These are phyloP conservation scores for Aspergillus sp. DNA, from an alignment of 2,329 filamentous ascomycete genomes.

Conservation along the genomic window DNA sequence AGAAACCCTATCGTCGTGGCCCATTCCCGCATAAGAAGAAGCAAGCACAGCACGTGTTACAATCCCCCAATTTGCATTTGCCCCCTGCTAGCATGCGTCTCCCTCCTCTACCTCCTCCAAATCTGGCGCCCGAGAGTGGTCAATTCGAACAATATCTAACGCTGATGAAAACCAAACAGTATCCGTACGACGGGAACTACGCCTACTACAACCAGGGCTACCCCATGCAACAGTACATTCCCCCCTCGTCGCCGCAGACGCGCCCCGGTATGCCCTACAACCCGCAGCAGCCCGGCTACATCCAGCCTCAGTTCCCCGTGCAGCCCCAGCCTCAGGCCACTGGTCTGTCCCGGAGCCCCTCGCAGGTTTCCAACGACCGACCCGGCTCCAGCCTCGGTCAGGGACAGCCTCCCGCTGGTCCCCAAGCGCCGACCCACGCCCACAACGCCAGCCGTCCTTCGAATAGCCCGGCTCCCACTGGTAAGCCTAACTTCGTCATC, in stretches of 20 bases:
- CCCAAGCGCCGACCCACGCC: conserved; percentile 49
- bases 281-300: conserved; percentile 48
- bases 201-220: conserved; percentile 45
- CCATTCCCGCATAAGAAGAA: conserved; percentile 34
- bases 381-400: conserved; percentile 62
- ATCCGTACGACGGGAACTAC: conserved; percentile 48
- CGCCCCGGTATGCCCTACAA: conserved; percentile 51
- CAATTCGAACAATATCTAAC: conserved; percentile 75
- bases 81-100: conserved; percentile 12
- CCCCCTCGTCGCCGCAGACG: conserved; percentile 47
- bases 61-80: conserved; percentile 23
- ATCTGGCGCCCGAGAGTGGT: conserved; percentile 68
- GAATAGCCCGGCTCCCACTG: conserved; percentile 55
- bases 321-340: conserved; percentile 57
- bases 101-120: conserved; percentile 45
- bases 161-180: conserved; percentile 59
- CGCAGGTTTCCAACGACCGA: conserved; percentile 71
- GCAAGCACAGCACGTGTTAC: conserved; percentile 27
- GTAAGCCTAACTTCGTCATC: conserved; percentile 63
- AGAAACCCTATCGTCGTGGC: conserved; percentile 32
- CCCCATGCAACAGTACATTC: conserved; percentile 42
- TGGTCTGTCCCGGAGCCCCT: conserved; percentile 78
- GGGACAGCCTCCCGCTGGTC: conserved; percentile 49
- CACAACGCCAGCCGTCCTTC: conserved; percentile 57
- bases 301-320: conserved; percentile 53